phyloP scores from a whole-genome alignment of 352 stramenopile genomes.

The Globisporangium middletonii region DNA sequence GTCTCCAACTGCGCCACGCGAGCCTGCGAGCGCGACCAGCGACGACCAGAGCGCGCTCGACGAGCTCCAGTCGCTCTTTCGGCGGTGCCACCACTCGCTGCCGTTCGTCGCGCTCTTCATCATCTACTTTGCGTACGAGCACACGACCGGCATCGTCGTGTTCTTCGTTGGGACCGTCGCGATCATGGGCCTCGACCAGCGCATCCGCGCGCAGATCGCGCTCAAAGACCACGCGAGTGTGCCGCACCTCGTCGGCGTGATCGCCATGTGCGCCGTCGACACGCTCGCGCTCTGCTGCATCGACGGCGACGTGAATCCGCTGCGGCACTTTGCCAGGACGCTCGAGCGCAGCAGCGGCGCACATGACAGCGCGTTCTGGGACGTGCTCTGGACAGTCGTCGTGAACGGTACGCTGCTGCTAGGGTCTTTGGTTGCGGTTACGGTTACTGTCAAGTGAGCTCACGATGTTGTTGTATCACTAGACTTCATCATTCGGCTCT shows the following conservation, averaged over 20 bases:
- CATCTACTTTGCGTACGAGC: slow-evolving; percentile 76
- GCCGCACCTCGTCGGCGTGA: slow-evolving; percentile 41
- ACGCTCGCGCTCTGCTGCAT: slow-evolving; percentile 55
- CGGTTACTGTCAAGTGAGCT: neutral
- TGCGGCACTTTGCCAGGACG: slow-evolving; percentile 39
- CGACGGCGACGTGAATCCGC: slow-evolving; percentile 54
- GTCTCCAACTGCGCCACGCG: slow-evolving; percentile 10
- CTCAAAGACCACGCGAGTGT: slow-evolving; percentile 69
- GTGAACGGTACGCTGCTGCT: slow-evolving; percentile 51
- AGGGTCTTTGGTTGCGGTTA: too few species aligned
- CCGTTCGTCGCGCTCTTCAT: slow-evolving; percentile 68
- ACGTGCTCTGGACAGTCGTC: slow-evolving; percentile 68
- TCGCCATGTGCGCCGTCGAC: slow-evolving; percentile 50
- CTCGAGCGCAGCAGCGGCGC: slow-evolving; percentile 19
- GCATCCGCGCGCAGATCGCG: slow-evolving; percentile 55
- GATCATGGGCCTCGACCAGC: slow-evolving; percentile 69
- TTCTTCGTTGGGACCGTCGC: slow-evolving; percentile 59
- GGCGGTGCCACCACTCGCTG: slow-evolving; percentile 65
- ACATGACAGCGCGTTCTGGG: slow-evolving; percentile 38
- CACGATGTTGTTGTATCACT: neutral
- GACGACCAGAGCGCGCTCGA: slow-evolving; percentile 52
- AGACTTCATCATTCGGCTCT: slow-evolving; percentile 73
- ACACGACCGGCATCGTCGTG: slow-evolving; percentile 60
- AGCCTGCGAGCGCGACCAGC: slow-evolving; percentile 6
- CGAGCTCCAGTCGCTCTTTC: slow-evolving; percentile 57